Percentiles rank a stretch among this genome's conserved stretches.
These are phyloP conservation scores for Fusarium veterinarium DNA, from an alignment of 2,329 filamentous ascomycete species.

Conservation along the genomic window DNA sequence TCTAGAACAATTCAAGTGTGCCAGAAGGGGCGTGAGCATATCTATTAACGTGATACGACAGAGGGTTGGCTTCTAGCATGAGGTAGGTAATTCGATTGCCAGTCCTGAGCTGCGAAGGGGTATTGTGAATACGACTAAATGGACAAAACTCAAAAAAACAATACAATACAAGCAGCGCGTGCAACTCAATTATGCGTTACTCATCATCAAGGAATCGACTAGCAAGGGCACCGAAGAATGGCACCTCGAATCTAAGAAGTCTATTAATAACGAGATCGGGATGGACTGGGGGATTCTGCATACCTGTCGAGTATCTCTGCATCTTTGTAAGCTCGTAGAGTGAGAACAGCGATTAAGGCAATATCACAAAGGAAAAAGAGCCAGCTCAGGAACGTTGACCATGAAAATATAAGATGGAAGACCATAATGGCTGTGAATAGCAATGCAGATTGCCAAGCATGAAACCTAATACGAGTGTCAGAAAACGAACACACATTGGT, in stretches of 20 bases:
- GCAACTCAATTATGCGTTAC: slow-evolving; percentile 35
- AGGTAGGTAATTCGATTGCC: not conserved
- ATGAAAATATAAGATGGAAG: slow-evolving; percentile 86
- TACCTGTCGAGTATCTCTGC: slow-evolving; percentile 75
- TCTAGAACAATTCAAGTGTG: not conserved
- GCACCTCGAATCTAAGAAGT: slow-evolving; percentile 79
- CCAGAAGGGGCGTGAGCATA: not conserved
- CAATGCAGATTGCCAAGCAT: slow-evolving; percentile 93
- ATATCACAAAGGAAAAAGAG: slow-evolving; percentile 82
- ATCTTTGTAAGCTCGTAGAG: slow-evolving; percentile 84
- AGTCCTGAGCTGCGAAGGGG: slow-evolving; percentile 18
- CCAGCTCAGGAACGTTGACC: slow-evolving; percentile 87
- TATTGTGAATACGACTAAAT: slow-evolving; percentile 22
- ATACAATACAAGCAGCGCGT: not conserved
- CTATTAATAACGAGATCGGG: not conserved
- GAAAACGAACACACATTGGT: not conserved
- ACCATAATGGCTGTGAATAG: slow-evolving; percentile 81
- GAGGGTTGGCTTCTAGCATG: not conserved
- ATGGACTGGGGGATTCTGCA: slow-evolving; percentile 25
- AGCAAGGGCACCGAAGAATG: slow-evolving; percentile 85
- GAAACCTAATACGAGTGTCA: slow-evolving; percentile 71
- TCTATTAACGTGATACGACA: not conserved
- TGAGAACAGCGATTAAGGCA: slow-evolving; percentile 78
- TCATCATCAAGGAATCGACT: slow-evolving; percentile 94
- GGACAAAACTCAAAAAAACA: not conserved